phyloP scores from a whole-genome alignment of 2,329 filamentous ascomycete species.

The Cercospora berteroae region DNA sequence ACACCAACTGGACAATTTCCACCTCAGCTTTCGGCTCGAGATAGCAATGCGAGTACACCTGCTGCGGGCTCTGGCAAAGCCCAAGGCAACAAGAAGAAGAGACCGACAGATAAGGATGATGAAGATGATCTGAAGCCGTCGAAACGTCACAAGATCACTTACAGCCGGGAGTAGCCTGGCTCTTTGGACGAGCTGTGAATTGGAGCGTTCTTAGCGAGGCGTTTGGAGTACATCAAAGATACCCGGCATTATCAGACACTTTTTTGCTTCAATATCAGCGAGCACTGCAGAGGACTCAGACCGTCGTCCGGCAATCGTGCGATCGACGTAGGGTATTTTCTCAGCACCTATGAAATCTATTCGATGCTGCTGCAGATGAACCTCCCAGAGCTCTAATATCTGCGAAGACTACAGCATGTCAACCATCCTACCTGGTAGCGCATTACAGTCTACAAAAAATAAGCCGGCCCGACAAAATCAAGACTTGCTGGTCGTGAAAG shows the following conservation, averaged over 20 bases:
- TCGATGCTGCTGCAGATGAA: not conserved
- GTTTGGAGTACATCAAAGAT: slow-evolving; percentile 11
- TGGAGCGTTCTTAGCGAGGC: slow-evolving; percentile 23
- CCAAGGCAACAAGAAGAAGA: slow-evolving; percentile 49
- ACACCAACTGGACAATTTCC: slow-evolving; percentile 50
- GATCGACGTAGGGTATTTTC: not conserved
- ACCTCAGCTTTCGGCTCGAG: slow-evolving; percentile 41
- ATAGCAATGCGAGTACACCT: slow-evolving; percentile 46
- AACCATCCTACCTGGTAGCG: not conserved
- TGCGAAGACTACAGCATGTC: not conserved
- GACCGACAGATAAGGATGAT: slow-evolving; percentile 45
- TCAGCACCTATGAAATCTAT: not conserved
- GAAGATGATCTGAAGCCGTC: slow-evolving; percentile 46
- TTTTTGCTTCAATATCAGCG: not conserved
- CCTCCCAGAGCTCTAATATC: not conserved
- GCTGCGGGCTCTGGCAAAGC: slow-evolving; percentile 38
- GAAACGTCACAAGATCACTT: slow-evolving; percentile 53
- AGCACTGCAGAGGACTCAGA: not conserved
- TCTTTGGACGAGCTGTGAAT: slow-evolving; percentile 15
- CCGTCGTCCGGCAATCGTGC: not conserved
- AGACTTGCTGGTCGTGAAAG: not conserved
- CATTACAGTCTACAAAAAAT: not conserved
- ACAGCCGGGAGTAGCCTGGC: slow-evolving; percentile 43
- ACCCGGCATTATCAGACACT: not conserved
- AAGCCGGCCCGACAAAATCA: not conserved